Conservation (phyloP, 2,329 filamentous ascomycete species). For the Fusarium sp. region DNA sequence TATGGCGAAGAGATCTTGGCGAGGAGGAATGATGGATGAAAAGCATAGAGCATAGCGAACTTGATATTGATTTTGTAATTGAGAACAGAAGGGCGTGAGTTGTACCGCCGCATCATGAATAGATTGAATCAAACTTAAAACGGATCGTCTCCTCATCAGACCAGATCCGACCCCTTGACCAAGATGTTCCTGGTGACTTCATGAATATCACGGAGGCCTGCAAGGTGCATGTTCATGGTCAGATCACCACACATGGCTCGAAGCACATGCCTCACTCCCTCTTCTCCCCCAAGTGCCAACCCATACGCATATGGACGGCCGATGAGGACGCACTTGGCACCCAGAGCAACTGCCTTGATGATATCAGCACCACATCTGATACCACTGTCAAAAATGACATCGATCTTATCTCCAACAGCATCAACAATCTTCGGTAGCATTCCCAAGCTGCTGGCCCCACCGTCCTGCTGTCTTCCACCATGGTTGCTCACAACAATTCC, state of each 20-base stretch:
- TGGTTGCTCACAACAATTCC: slow-evolving; percentile 33
- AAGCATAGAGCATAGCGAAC: neutral
- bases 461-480: slow-evolving; percentile 25
- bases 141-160: too few species aligned
- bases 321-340: slow-evolving; percentile 22
- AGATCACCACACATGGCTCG: slow-evolving; percentile 22
- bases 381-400: slow-evolving; percentile 22
- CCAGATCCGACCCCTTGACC: neutral
- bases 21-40: neutral
- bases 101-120: neutral
- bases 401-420: slow-evolving; percentile 11
- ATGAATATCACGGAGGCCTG: slow-evolving; percentile 15
- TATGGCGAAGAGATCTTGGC: neutral
- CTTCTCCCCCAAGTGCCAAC: slow-evolving; percentile 19
- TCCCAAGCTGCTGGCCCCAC: slow-evolving; percentile 26
- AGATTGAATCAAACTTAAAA: neutral
- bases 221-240: slow-evolving; percentile 34
- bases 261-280: slow-evolving; percentile 19
- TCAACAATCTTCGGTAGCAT: slow-evolving; percentile 18
- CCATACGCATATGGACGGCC: slow-evolving; percentile 26
- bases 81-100: neutral
- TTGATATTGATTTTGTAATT: neutral
- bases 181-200: slow-evolving; percentile 20
- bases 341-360: slow-evolving; percentile 22
- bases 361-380: slow-evolving; percentile 24